Conservation (phyloP, 169 alveolate genomes). For the Eimeria sp. region DNA sequence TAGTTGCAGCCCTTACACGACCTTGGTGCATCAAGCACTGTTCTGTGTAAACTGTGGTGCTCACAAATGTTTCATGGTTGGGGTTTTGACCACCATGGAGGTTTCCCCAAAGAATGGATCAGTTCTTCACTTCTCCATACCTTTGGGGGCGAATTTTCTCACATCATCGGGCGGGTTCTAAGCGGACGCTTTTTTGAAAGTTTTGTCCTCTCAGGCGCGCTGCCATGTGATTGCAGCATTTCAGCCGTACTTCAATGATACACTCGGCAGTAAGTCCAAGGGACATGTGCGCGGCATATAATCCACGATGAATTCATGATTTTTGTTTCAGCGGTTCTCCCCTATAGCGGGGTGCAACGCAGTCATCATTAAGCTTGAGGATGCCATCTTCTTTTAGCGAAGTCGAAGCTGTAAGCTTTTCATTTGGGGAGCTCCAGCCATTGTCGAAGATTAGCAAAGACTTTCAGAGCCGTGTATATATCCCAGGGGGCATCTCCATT, state of each 20-base stretch:
- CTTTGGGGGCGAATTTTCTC: background rate
- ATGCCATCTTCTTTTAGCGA: constrained; percentile 13
- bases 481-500: background rate
- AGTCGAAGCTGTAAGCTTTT: background rate
- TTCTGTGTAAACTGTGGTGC: background rate
- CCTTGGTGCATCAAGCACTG: background rate
- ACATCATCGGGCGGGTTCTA: background rate
- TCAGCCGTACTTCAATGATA: background rate
- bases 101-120: background rate
- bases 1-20: background rate
- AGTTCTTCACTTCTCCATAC: background rate
- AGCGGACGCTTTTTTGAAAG: background rate
- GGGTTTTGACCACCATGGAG: background rate
- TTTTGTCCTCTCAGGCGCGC: constrained; percentile 6
- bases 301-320: background rate
- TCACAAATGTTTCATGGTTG: background rate
- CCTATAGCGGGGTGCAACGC: constrained; percentile 16
- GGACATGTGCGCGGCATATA: background rate
- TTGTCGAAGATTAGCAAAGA: background rate
- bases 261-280: background rate
- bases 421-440: constrained; percentile 28
- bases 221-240: background rate
- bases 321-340: background rate
- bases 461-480: constrained; percentile 20
- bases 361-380: background rate